Evolutionary conservation across 106 monocot genomes (phyloP), one percentile per base, ranked within the genome.

Genomic region (Dioscorea zingiberensis): DNA sequence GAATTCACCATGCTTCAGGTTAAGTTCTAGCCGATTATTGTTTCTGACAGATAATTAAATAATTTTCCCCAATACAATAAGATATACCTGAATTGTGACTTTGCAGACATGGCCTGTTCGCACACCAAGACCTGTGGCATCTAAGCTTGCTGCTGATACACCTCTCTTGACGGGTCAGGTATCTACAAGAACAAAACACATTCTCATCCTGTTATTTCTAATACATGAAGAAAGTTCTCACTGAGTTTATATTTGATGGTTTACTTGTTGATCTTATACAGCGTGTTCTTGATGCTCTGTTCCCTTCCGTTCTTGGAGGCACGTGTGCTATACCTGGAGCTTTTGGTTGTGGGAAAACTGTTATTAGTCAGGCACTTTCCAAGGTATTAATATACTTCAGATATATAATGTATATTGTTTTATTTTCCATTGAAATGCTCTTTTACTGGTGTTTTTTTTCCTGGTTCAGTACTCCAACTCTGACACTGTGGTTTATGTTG

Each of bases 301-400:
- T 98, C 49, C 98, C 98, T 5, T 98, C 98, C 58, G 98, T 98
- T 47, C 89, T 98, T 65, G 98, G 98, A 69, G 98, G 98, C 28
- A 98, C 98, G 76, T 98, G 98, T 87, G 98, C 93, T 75, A 98
- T 98, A 64, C 93, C 98, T 57, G 98, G 98, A 65, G 98, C 98
- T 72, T 98, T 98, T 98, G 98, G 98, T 28, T 98, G 93, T 76
- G 98, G 92, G 54, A 98, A 98, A 75, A 98, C 98, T 58, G 98
- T 98, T 73, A 98, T 98, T 72, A 98, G 98, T 84, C 98, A 98
- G 75, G 98, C 93, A 73, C 93, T 98, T 53, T 98, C 98, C 58
- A 98, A 98, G 89, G 98, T 99, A 64, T 27, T 14, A 6, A 45
- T 59, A 4, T 21, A 48, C 71, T 59, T 59, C 38, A n/a, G 66